phyloP scores from a whole-genome alignment of 768 basidiomycete species.

The Termitomyces sp. region DNA sequence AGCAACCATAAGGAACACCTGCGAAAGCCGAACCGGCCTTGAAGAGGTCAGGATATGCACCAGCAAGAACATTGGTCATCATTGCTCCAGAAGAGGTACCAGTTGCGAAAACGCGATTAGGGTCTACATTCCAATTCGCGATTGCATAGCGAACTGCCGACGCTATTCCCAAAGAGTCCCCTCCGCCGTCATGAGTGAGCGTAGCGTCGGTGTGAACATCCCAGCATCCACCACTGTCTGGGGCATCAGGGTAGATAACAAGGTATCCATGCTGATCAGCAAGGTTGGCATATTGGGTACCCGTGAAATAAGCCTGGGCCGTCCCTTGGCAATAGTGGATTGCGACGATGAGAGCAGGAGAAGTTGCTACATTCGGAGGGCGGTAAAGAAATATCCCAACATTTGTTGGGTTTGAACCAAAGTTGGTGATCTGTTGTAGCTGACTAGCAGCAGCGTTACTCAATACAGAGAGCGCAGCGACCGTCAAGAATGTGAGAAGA shows the following conservation, averaged over 20 bases:
- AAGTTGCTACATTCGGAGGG: conserved; percentile 29
- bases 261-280: conserved; percentile 45
- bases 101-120: conserved; percentile 42
- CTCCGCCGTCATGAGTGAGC: conserved; percentile 48
- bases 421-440: conserved; percentile 37
- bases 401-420: conserved; percentile 48
- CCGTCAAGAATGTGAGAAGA: conserved; percentile 9
- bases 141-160: conserved; percentile 43
- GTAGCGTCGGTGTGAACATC: conserved; percentile 46
- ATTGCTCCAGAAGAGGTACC: conserved; percentile 51
- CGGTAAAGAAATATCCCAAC: conserved; percentile 43
- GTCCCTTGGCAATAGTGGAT: conserved; percentile 49
- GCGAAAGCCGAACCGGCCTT: conserved; percentile 41
- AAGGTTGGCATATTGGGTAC: conserved; percentile 42
- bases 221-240: conserved; percentile 42
- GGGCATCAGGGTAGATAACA: conserved; percentile 44
- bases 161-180: conserved; percentile 48
- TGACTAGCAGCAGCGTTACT: conserved; percentile 22
- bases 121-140: conserved; percentile 38
- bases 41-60: conserved; percentile 52
- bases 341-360: conserved; percentile 45
- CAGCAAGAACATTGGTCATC: conserved; percentile 55
- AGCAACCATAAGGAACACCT: conserved; percentile 51
- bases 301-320: conserved; percentile 43
- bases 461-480: conserved; percentile 15